Evolutionary conservation across 2,329 filamentous ascomycete genomes (phyloP), one percentile per base, ranked within the genome.

Genomic region (Didymella arachidicola): DNA sequence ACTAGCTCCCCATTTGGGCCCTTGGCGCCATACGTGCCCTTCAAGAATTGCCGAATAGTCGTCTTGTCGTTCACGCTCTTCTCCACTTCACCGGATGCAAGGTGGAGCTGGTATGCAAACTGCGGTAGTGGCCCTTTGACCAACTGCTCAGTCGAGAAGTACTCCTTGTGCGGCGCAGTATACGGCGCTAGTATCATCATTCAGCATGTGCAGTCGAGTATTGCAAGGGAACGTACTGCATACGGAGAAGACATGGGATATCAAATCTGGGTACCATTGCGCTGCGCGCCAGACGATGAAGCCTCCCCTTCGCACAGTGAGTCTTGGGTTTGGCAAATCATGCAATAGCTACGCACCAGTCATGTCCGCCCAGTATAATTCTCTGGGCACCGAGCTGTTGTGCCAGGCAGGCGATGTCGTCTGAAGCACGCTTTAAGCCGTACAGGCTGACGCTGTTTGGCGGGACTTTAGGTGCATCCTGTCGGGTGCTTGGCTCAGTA

Each of bases 331-430:
- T 10, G 7, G 10, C 7, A 29, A 10, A 29, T 10, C 27, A 29
- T 29, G 27, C 27, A 29, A 29, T 29, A 29, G 2, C 1, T 36
- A 53, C 62, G 38, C 49, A 76, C 86, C 94, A 97, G 78, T 98
- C 94, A 79, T 97, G 94, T 7, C 93, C 94, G 47, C 93, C 92
- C 14, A 97, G 84, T 56, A 97, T 88, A 70, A 97, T 89, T 46
- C 76, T 80, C 42, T 73, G 80, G 52, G 81, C 79, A 4, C 80
- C 79, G 4, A 88, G 75, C 36, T 88, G 83, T 59, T 79, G 80
- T 7, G 89, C 87, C 25, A 98, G 83, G 61, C 87, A 87, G 22
- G 87, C 88, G 65, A 98, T 84, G 71, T 97, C 92, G 53, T 88
- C 86, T 18, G 89, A 84, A 8, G 68, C 86, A 63, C 83, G 86